Evolutionary conservation across 139 green algal genomes (phyloP), one percentile per base, ranked within the genome.

Genomic region (Spirogloea muscicola): DNA sequence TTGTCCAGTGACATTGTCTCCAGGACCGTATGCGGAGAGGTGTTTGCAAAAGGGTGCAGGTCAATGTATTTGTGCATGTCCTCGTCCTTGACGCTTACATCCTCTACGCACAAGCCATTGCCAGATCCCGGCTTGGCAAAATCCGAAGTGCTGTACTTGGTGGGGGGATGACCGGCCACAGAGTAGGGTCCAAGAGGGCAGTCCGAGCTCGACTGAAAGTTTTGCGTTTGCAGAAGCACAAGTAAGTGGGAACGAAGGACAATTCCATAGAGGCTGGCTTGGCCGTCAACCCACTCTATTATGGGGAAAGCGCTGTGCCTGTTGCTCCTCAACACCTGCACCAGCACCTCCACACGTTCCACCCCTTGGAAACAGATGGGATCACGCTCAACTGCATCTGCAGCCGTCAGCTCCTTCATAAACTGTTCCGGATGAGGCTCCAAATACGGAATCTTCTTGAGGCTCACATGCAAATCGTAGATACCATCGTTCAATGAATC

Each of bases 1-100:
- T 86, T 84, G 58, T 51, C 68, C 34, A 86, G 62, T n/a, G 64
- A 76, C 70, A 71, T 80, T 63, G 73, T 49, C 42, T 80, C 55
- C 18, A 25, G 31, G 41, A 83, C 76, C 16, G 48, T 49, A 40
- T 68, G 74, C 10, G 69, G 69, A 34, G 76, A 69, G 25, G 51
- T 40, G 58, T 83, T 83, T 18, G 59, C 37, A 16, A 83, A 74
- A 25, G 69, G 67, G 29, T 44, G 40, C 18, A 83, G 16, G 64
- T 83, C 76, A n/a, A 83, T 16, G 70, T 76, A 80, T 58, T 75
- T 80, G 18, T 34, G 37, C 41, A 55, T 41, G 4, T 83, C 48
- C 10, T 68, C 69, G 10, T 80, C 76, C 25, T 3, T 79, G 18
- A 83, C 57, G 3, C 44, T 21, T 9, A 83, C 37, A 38, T 83